phyloP scores from a whole-genome alignment of 768 basidiomycete genomes.

The Pleurotus eryngii region DNA sequence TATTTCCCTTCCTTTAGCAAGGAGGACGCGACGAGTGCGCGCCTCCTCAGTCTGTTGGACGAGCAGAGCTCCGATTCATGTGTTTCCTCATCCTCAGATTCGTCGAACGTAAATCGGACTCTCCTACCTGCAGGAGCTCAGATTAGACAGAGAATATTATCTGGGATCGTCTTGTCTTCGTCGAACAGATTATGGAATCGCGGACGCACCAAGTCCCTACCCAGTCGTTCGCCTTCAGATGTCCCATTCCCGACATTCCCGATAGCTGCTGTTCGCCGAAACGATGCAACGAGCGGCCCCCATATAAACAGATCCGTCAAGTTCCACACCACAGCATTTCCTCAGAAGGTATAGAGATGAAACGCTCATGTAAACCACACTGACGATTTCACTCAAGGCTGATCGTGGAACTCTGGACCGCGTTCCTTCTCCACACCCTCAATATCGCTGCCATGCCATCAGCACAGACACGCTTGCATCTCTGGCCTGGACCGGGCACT shows the following conservation, averaged over 20 bases:
- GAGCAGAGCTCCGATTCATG: background rate
- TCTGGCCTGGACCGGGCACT: constrained; percentile 27
- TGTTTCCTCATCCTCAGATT: background rate
- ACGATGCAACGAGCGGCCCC: background rate
- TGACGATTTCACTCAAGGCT: background rate
- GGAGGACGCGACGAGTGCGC: too few species aligned
- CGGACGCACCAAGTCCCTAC: constrained; percentile 1
- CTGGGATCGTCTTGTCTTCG: background rate
- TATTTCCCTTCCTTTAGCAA: too few species aligned
- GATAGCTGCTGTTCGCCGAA: too few species aligned
- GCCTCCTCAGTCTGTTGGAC: too few species aligned
- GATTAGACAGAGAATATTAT: background rate
- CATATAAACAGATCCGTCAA: background rate
- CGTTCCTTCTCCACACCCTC: constrained; percentile 16
- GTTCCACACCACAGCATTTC: background rate
- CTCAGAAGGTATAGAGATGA: background rate
- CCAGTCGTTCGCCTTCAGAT: background rate
- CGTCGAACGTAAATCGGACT: too few species aligned
- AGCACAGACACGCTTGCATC: constrained; percentile 27
- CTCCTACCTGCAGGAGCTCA: background rate
- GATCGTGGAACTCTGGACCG: background rate
- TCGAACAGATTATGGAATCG: background rate
- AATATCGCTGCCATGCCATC: constrained; percentile 17
- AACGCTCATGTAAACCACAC: too few species aligned
- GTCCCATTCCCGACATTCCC: too few species aligned